Base-by-base conservation (phyloP, 2,329 filamentous ascomycete species). In the Diplodia mutila region DNA sequence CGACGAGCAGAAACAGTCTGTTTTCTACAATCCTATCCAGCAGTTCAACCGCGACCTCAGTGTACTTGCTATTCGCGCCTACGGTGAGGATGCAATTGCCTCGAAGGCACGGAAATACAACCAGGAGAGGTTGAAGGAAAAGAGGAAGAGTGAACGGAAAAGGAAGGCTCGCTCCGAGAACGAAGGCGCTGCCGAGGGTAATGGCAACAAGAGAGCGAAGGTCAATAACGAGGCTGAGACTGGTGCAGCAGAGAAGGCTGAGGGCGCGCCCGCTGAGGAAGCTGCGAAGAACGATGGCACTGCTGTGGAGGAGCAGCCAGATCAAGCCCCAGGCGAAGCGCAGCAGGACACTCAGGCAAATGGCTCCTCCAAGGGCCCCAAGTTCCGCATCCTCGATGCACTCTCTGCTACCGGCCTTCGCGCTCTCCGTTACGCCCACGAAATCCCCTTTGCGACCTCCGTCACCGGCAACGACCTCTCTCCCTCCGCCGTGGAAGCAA, bases 21-120 rank as follows among this genome's bases (percentile, higher is more conserved):
- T 99, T 67, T 99, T 99, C 76, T 99, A 99, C 85, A 99, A 99
- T 74, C 94, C 95, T 0, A 97, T 99, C 66, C 95, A 99, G 77
- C 95, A 99, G 77, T 99, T 98, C 84, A 99, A 99, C 80, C 91
- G 96, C 55, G 95, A 99, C 77, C 81, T 99, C 71, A 97, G 93
- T 69, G 92, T 97, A 29, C 85, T 99, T 16, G 93, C 93, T 0
- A 97, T 99, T 78, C 92, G 92, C 75, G 91, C 91, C 0, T 97
- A 94, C 77, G 92, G 92, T 1, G 89, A 95, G 72, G 88, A 92
- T 74, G 74, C 80, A 37, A 73, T 86, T 4, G 75, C 88, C 21
- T 80, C 85, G 49, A 77, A 73, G 80, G 84, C 75, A 71, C 82
- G 76, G 52, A 76, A 73, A 69, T 73, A 79, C 48, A n/a, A 61